Evolutionary conservation across 140 eudicot genomes (phyloP).

Genomic region (Ambrosia hybrid): DNA sequence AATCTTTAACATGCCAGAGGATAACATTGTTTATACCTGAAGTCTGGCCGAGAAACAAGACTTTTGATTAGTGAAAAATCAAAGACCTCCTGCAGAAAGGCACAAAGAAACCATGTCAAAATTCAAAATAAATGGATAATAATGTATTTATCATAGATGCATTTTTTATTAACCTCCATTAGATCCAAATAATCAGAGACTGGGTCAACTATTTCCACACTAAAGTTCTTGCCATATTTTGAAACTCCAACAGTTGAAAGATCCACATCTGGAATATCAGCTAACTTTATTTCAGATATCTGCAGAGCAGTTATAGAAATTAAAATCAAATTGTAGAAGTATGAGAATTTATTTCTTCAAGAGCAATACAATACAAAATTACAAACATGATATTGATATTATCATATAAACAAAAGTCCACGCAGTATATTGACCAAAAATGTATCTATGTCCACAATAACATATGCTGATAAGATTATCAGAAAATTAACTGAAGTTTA

Average conservation of each 20-base stretch:
- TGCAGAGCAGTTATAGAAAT: slow-evolving; percentile 46
- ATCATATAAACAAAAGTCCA: slow-evolving; percentile 1
- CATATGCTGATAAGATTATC: slow-evolving; percentile 7
- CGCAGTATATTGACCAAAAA: slow-evolving; percentile 6
- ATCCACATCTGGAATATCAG: slow-evolving; percentile 86
- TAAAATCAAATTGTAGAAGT: slow-evolving; percentile 26
- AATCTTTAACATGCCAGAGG: slow-evolving; percentile 14
- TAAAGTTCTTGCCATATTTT: slow-evolving; percentile 62
- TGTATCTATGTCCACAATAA: slow-evolving; percentile 9
- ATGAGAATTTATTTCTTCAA: neutral
- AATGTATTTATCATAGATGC: neutral
- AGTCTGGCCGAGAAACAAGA: slow-evolving; percentile 72
- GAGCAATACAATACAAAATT: neutral
- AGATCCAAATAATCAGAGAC: slow-evolving; percentile 92
- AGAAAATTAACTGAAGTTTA: neutral
- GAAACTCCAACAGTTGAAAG: slow-evolving; percentile 70
- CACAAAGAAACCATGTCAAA: slow-evolving; percentile 7
- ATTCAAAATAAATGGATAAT: slow-evolving; percentile 9
- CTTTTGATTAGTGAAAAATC: slow-evolving; percentile 77
- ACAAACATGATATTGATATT: slow-evolving; percentile 7
- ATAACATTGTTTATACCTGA: slow-evolving; percentile 63
- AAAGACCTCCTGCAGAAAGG: slow-evolving; percentile 72
- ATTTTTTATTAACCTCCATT: slow-evolving; percentile 64
- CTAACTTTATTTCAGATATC: slow-evolving; percentile 93
- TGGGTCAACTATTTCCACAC: slow-evolving; percentile 92